A percentile compares a stretch with the other conserved stretches of the same genome.
These are phyloP conservation scores for Clonostachys sp. DNA, from an alignment of 2,329 filamentous ascomycete species.

Conservation along the genomic window DNA sequence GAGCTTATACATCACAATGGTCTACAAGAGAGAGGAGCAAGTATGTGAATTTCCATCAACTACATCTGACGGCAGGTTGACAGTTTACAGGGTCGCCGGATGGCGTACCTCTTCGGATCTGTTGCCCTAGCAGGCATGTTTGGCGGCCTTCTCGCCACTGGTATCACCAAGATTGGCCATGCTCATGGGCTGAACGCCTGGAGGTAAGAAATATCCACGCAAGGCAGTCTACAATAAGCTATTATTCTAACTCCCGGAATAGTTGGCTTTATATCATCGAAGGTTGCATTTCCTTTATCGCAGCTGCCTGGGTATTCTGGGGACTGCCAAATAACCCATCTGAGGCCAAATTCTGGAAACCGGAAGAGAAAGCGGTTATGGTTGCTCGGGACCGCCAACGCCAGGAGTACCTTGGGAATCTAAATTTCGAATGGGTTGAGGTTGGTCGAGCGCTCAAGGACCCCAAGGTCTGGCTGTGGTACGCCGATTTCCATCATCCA, in stretches of 20 bases:
- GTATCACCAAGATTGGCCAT: constrained; percentile 27
- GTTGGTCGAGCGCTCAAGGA: constrained; percentile 40
- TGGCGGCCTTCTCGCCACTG: constrained; percentile 39
- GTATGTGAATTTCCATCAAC: constrained; percentile 49
- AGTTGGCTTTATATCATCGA: constrained; percentile 58
- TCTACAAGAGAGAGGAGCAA: constrained; percentile 42
- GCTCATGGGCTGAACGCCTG: not conserved
- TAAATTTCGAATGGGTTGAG: constrained; percentile 45
- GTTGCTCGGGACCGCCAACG: constrained; percentile 35
- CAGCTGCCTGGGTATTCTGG: constrained; percentile 20
- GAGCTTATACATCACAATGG: constrained; percentile 16
- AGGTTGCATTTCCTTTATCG: constrained; percentile 19
- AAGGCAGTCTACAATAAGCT: constrained; percentile 24
- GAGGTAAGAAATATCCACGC: not conserved
- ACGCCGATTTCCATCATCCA: constrained; percentile 2
- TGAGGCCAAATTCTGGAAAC: constrained; percentile 41
- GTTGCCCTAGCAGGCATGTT: constrained; percentile 42
- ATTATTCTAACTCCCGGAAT: constrained; percentile 24
- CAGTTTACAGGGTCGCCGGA: not conserved
- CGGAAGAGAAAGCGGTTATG: constrained; percentile 46
- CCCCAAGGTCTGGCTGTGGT: constrained; percentile 45
- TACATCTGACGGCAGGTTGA: constrained; percentile 22
- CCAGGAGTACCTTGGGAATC: constrained; percentile 40
- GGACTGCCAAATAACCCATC: constrained; percentile 23
- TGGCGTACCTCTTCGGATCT: constrained; percentile 35